Base-by-base conservation (phyloP, 768 basidiomycete genomes). In the Phaffia tasmanica region DNA sequence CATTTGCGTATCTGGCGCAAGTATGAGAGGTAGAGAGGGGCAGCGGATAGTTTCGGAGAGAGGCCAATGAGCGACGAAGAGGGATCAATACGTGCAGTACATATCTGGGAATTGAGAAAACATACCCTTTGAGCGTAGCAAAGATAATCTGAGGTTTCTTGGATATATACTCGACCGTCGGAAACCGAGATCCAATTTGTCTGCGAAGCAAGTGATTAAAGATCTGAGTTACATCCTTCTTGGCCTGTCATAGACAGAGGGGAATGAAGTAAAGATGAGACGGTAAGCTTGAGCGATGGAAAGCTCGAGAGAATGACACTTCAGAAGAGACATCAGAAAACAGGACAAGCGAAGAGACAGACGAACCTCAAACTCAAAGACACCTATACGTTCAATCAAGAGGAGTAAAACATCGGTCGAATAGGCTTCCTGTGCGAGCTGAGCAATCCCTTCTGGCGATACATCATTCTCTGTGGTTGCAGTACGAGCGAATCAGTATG, bases 401-500 rank as follows among this genome's bases (percentile, higher is more conserved):
- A 84, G 79, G 69, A 87, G 82, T 29, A 98, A 80, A 29, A 98
- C 81, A 75, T 95, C 90, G 56, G 87, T 88, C 68, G 84, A 85
- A 79, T 97, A 98, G 11, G 90, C 89, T 75, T 98, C 94, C 74
- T 97, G 92, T 0, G 94, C 88, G 15, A 98, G 84, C 75, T 97
- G 93, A 8, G 93, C 91, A 53, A 97, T 83, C 42, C 89, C 80
- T 72, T 98, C 94, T 0, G 92, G 88, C 19, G 86, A 79, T 9
- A 91, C 88, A 68, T 93, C 91, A 85, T 73, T 71, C 32, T 75
- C 75, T 75, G 68, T 21, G 27, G 21, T 7, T 25, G 47, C 11
- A 7, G 6, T 19, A 11, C 21, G 48, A 46, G 42, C 53, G 57
- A 23, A 62, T 48, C 25, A 25, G 35, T 57, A 68, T 5, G n/a